Conservation (phyloP, 1,139 yeast genomes). For the Saccharomyces pastorianus region DNA sequence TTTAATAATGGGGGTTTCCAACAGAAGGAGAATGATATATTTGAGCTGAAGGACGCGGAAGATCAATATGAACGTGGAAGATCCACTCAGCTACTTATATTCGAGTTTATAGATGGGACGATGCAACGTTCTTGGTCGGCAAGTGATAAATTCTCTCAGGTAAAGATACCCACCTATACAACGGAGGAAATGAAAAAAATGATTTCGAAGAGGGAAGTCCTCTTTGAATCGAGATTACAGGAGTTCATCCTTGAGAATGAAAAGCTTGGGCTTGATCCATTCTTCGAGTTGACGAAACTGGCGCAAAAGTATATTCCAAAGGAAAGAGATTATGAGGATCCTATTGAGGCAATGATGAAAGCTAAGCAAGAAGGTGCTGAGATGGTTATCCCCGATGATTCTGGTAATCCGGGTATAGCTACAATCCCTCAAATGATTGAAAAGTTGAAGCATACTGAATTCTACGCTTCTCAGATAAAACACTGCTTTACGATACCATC, state of each 20-base stretch:
- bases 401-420: constrained; percentile 24
- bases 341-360: constrained; percentile 43
- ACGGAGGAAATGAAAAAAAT: constrained; percentile 48
- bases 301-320: constrained; percentile 42
- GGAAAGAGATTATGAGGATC: constrained; percentile 40
- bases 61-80: constrained; percentile 27
- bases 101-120: constrained; percentile 71
- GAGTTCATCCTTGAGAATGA: constrained; percentile 35
- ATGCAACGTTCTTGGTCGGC: constrained; percentile 37
- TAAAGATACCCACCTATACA: constrained; percentile 39
- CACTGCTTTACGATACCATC: constrained; percentile 37
- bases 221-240: constrained; percentile 42
- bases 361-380: constrained; percentile 11
- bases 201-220: constrained; percentile 49
- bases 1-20: constrained; percentile 40
- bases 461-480: constrained; percentile 57
- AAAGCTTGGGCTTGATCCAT: constrained; percentile 34
- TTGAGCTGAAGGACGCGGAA: constrained; percentile 35
- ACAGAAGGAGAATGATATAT: constrained; percentile 44
- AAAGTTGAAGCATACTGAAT: constrained; percentile 39
- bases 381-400: constrained; percentile 20
- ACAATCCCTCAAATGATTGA: constrained; percentile 41
- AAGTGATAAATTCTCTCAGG: constrained; percentile 29
- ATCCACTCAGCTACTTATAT: constrained; percentile 50
- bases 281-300: constrained; percentile 31